Percentiles rank a stretch among this genome's conserved stretches.
Conservation (phyloP, 306 rosid genomes). For the Dryas octopetala region DNA sequence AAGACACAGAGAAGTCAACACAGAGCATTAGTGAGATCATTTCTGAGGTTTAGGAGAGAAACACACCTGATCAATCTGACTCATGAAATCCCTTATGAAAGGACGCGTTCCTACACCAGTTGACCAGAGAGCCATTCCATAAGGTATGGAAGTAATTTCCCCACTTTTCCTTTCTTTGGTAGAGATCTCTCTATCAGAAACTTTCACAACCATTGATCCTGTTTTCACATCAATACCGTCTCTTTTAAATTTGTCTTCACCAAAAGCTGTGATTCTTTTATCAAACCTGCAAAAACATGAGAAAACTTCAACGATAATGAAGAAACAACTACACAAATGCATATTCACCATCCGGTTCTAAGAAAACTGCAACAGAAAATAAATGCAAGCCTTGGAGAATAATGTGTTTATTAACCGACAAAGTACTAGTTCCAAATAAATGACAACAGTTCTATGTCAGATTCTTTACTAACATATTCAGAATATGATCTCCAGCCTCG, state of each 20-base stretch:
- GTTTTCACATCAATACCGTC: conserved; percentile 88
- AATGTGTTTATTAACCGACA: not conserved
- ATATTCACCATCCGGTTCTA: no score
- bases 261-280: conserved; percentile 90
- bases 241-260: conserved; percentile 80
- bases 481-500: conserved; percentile 88
- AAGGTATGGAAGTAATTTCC: conserved; percentile 57
- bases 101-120: conserved; percentile 97
- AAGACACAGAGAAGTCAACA: not conserved
- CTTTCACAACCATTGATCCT: conserved; percentile 94
- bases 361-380: not conserved
- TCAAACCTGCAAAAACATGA: conserved; percentile 68
- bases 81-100: conserved; percentile 75
- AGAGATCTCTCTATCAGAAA: conserved; percentile 72
- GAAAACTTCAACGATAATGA: not conserved
- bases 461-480: conserved; percentile 67
- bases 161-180: conserved; percentile 82
- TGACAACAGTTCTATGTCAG: conserved; percentile 5
- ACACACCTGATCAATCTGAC: conserved; percentile 88
- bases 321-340: not conserved
- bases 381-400: no score
- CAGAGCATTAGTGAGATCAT: conserved; percentile 3
- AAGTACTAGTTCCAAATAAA: not conserved
- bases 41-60: conserved; percentile 29
- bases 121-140: conserved; percentile 98